Conservation (phyloP, 2,329 filamentous ascomycete species). For the Trichophaea hybrida region DNA sequence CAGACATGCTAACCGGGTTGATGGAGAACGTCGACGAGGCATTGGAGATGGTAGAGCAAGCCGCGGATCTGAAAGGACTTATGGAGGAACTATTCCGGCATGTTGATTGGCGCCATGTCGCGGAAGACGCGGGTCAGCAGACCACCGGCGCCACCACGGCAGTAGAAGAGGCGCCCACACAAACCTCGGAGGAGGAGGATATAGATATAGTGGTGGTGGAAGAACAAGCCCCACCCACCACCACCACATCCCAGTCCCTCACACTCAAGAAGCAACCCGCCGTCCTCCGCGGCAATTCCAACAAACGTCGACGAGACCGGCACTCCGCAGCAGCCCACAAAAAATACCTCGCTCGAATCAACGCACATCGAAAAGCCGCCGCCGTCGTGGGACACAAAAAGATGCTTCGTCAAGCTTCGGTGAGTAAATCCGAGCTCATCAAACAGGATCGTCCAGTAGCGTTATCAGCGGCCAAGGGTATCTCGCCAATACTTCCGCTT, state of each 20-base stretch:
- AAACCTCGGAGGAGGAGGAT: background rate
- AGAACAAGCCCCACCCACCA: background rate
- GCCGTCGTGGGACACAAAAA: slow-evolving; percentile 2
- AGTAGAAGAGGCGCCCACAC: background rate
- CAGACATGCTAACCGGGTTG: slow-evolving; percentile 9
- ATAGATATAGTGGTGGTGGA: background rate
- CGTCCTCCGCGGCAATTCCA: background rate
- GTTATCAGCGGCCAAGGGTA: background rate
- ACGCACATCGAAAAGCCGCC: background rate
- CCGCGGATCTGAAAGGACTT: slow-evolving; percentile 18
- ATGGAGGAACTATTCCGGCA: slow-evolving; percentile 23
- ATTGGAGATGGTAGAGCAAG: slow-evolving; percentile 19
- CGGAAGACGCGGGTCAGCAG: background rate
- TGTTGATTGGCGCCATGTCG: slow-evolving; percentile 12
- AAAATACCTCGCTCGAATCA: background rate
- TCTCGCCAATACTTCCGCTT: background rate
- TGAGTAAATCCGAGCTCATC: background rate
- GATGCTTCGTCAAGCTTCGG: background rate
- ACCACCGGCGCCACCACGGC: background rate
- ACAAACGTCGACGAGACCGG: background rate
- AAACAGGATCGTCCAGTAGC: slow-evolving; percentile 3
- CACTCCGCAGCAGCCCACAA: background rate
- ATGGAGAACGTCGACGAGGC: slow-evolving; percentile 17
- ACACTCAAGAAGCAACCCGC: background rate
- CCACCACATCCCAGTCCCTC: slow-evolving; percentile 1